These are phyloP conservation scores for Fraxinus baroniana DNA, from an alignment of 305 asterid genomes.

Conservation along the genomic window DNA sequence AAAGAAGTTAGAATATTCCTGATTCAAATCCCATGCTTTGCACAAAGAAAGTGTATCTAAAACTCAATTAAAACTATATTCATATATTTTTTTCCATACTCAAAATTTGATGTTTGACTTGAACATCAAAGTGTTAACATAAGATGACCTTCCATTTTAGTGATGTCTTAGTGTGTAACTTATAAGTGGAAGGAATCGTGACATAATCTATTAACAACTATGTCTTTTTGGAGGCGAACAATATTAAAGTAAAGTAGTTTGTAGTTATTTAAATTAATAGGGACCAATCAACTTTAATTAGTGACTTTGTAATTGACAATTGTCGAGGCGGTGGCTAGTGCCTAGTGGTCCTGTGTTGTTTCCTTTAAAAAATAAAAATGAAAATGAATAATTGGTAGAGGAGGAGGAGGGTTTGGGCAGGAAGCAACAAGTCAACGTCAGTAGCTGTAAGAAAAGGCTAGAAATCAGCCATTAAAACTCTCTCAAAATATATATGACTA, in stretches of 20 bases:
- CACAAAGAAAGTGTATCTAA: neutral
- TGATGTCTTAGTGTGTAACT: neutral
- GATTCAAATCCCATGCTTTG: neutral
- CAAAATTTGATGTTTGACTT: neutral
- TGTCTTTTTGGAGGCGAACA: too few relatives aligned
- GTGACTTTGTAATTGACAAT: constrained; percentile 6
- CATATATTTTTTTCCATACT: neutral
- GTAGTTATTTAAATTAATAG: constrained; percentile 1
- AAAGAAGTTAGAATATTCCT: neutral
- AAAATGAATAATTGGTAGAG: neutral
- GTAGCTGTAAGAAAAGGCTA: constrained; percentile 35
- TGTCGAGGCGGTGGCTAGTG: constrained; percentile 13
- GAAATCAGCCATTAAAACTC: constrained; percentile 27
- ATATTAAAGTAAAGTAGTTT: neutral
- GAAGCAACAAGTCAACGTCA: constrained; percentile 38
- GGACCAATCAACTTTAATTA: constrained; percentile 25
- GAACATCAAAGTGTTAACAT: too few relatives aligned
- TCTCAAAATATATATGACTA: constrained; percentile 11
- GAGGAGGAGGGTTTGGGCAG: constrained; percentile 12
- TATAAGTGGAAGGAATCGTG: neutral
- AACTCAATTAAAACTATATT: neutral
- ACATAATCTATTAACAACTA: neutral
- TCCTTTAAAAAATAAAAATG: constrained; percentile 10
- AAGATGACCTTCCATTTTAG: neutral
- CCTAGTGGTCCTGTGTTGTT: constrained; percentile 33